phyloP scores from a whole-genome alignment of 495 filamentous ascomycete species.

The Neurospora hispaniola region DNA sequence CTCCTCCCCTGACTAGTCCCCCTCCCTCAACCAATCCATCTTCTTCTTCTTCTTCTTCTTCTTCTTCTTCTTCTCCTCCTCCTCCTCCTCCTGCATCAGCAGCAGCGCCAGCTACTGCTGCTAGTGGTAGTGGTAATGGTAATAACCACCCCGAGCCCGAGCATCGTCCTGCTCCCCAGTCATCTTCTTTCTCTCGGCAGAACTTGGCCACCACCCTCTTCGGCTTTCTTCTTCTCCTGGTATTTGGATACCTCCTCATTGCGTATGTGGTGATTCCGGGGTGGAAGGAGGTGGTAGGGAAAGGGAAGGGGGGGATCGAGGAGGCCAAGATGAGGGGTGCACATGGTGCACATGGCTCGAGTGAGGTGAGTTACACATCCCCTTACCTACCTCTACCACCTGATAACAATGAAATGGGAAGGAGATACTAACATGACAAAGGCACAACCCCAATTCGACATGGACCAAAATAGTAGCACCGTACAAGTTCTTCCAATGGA shows the following conservation, averaged over 20 bases:
- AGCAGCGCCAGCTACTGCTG: too few species aligned
- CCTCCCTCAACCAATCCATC: not conserved
- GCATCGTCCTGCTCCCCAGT: not conserved
- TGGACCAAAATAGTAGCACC: not conserved
- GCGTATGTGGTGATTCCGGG: not conserved
- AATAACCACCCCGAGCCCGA: not conserved
- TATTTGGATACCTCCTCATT: not conserved
- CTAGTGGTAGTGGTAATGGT: not conserved
- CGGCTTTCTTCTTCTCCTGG: rapidly evolving
- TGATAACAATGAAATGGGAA: too few species aligned
- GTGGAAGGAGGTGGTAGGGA: not conserved
- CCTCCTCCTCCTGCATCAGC: not conserved
- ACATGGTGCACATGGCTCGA: not conserved
- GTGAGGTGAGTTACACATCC: not conserved
- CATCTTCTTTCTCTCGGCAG: not conserved
- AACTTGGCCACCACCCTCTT: not conserved
- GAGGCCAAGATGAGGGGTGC: not conserved
- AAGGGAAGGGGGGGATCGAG: not conserved
- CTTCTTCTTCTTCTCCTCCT: not conserved
- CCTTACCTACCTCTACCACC: too few species aligned
- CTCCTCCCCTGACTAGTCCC: not conserved
- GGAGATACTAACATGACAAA: not conserved
- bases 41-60: too few species aligned
- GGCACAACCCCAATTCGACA: not conserved
- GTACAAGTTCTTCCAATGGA: too few species aligned